Conservation (phyloP, 192 early-diverging fungal genomes). For the Gigaspora rosea region DNA sequence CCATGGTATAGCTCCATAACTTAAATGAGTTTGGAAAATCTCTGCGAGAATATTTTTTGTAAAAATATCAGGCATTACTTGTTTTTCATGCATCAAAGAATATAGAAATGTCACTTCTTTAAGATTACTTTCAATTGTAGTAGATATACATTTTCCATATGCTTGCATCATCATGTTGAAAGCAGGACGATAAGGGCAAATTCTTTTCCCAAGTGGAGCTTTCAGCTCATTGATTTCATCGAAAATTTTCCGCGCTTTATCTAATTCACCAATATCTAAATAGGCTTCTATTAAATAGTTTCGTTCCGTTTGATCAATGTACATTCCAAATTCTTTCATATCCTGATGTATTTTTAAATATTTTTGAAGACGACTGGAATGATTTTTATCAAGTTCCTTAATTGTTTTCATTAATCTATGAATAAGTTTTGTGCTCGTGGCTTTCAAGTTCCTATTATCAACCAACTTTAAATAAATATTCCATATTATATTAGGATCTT, state of each 20-base stretch:
- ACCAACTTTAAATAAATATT: neutral
- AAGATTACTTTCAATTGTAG: conserved; percentile 25
- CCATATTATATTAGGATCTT: conserved; percentile 11
- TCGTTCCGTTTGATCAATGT: neutral
- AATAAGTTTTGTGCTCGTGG: neutral
- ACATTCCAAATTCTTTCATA: neutral
- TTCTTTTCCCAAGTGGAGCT: neutral
- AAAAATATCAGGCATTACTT: conserved; percentile 57
- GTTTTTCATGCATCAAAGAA: conserved; percentile 57
- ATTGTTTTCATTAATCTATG: conserved; percentile 2
- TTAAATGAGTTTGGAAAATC: conserved; percentile 27
- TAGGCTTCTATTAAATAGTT: conserved; percentile 25
- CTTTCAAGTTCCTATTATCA: neutral
- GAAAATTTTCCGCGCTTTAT: conserved; percentile 12
- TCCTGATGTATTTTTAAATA: conserved; percentile 2
- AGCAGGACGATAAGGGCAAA: neutral
- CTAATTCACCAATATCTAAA: conserved; percentile 3
- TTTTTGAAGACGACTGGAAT: neutral
- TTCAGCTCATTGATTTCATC: neutral
- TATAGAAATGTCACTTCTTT: conserved; percentile 66
- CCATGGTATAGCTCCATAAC: conserved; percentile 35
- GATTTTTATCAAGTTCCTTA: neutral
- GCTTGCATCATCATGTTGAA: conserved; percentile 24
- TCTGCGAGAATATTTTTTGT: conserved; percentile 32
- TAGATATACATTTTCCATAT: conserved; percentile 20